These are phyloP conservation scores for Lactarius evosmus DNA, from an alignment of 768 basidiomycete species.

Conservation along the genomic window DNA sequence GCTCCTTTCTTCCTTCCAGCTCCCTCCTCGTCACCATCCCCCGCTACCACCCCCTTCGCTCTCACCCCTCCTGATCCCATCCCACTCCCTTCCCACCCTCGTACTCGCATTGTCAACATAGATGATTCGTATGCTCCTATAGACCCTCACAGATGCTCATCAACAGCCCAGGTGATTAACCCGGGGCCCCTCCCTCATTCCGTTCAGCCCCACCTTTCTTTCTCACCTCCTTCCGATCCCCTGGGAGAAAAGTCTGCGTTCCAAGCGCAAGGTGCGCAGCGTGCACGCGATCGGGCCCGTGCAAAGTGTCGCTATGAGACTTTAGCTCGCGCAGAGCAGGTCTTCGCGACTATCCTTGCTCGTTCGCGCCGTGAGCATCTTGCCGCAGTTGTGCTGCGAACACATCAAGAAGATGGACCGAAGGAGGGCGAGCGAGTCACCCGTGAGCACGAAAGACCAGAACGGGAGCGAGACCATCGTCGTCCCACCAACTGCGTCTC, in stretches of 20 bases:
- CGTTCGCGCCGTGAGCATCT: constrained; percentile 25
- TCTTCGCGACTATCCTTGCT: constrained; percentile 19
- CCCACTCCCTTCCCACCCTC: constrained; percentile 9
- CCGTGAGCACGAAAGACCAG: constrained; percentile 18
- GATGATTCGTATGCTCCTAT: constrained; percentile 20
- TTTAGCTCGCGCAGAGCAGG: constrained; percentile 17
- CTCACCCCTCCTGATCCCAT: constrained; percentile 24
- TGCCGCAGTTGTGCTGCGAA: constrained; percentile 11
- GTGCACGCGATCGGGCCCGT: constrained; percentile 16
- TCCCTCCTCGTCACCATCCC: constrained; percentile 18
- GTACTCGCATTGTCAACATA: constrained; percentile 6
- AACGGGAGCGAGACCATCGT: constrained; percentile 16
- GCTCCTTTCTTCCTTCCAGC: constrained; percentile 7
- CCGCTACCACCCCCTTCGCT: constrained; percentile 9
- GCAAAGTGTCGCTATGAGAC: constrained; percentile 22
- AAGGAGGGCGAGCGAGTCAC: constrained; percentile 14
- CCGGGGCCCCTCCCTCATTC: constrained; percentile 12
- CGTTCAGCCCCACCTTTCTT: constrained; percentile 4
- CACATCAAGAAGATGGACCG: constrained; percentile 14
- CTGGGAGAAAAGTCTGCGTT: constrained; percentile 1
- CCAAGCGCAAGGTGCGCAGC: constrained; percentile 1
- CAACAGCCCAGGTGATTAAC: not conserved
- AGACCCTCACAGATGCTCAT: constrained; percentile 12
- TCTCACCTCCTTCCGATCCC: not conserved
- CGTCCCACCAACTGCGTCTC: not conserved